These are phyloP conservation scores for Pachyrhizus erosus DNA, from an alignment of 306 rosid genomes.

Conservation along the genomic window DNA sequence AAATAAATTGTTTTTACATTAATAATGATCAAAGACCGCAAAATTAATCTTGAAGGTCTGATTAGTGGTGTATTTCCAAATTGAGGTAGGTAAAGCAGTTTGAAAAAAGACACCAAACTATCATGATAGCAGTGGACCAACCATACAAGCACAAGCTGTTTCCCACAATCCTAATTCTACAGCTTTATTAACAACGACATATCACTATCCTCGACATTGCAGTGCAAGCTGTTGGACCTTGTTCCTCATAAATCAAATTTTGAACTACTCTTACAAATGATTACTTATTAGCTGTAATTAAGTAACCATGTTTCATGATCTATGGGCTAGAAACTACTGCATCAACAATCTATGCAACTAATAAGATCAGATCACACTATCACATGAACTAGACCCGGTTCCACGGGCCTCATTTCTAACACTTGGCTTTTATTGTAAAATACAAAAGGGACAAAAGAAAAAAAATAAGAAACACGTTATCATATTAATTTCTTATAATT, in stretches of 20 bases:
- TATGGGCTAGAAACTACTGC: neutral
- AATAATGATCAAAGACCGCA: slow-evolving; percentile 16
- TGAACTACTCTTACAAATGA: neutral
- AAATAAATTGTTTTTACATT: neutral
- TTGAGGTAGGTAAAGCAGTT: slow-evolving; percentile 18
- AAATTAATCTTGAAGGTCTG: neutral
- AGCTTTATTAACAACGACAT: slow-evolving; percentile 22
- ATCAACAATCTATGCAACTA: neutral
- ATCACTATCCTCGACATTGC: neutral
- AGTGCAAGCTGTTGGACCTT: slow-evolving; percentile 11
- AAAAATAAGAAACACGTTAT: neutral
- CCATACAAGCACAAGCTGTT: slow-evolving; percentile 26
- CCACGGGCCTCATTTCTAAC: neutral
- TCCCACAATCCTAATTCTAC: neutral
- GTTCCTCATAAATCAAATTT: neutral
- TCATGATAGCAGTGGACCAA: slow-evolving; percentile 31
- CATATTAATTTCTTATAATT: neutral
- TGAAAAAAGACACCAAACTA: slow-evolving; percentile 25
- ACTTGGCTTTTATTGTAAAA: neutral
- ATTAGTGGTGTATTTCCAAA: slow-evolving; percentile 19
- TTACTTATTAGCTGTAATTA: slow-evolving; percentile 6
- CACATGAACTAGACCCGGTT: neutral
- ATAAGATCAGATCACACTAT: neutral
- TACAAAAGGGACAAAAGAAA: neutral
- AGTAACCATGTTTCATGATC: slow-evolving; percentile 14